Base-by-base conservation (phyloP, 306 rosid genomes). In the Argentina anserina region DNA sequence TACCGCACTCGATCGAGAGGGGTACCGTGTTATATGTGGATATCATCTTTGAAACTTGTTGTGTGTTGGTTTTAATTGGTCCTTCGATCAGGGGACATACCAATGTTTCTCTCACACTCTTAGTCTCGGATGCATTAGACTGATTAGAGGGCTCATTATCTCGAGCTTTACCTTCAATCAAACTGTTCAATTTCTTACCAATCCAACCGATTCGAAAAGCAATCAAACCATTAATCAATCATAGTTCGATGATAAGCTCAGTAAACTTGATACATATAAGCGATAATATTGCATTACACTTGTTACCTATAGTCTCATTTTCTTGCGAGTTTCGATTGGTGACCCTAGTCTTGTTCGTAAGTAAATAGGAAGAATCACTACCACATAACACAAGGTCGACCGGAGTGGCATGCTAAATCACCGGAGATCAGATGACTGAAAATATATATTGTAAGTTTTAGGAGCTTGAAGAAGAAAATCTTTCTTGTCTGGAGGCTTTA, bases 41-140 rank as follows among this genome's bases (percentile, higher is more conserved):
- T 18, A 62, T 62, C 67, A 34, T 34, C 13, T 62, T 62, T 62
- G 26, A 62, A 62, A 34, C 43, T 34, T 62, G 66, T 33, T 61
- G 42, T 61, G 42, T 62, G 26, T 62, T 9, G 25, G 67, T 15
- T 62, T 62, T 62, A 62, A 33, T 34, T 62, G 43, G 67, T 62
- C 43, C 43, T 34, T 23, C 26, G 15, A 62, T 34, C 43, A 18
- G 45, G 67, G 43, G 43, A 36, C 67, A 62, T 62, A 5, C 12
- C 6, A 31, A 60, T 29, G 34, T 31, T 60, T 15, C 40, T 29
- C 39, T 29, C 40, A 31, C 5, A 0, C 65, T 60, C 29, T 29
- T 36, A 29, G 65, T 60, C 65, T 60, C 65, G 5, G 65, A 31
- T 60, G 23, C 2, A 60, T 15, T 17, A 29, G 40, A 60, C 65